phyloP scores from a whole-genome alignment of 108 stramenopile genomes.

The Cyclotella atomus region DNA sequence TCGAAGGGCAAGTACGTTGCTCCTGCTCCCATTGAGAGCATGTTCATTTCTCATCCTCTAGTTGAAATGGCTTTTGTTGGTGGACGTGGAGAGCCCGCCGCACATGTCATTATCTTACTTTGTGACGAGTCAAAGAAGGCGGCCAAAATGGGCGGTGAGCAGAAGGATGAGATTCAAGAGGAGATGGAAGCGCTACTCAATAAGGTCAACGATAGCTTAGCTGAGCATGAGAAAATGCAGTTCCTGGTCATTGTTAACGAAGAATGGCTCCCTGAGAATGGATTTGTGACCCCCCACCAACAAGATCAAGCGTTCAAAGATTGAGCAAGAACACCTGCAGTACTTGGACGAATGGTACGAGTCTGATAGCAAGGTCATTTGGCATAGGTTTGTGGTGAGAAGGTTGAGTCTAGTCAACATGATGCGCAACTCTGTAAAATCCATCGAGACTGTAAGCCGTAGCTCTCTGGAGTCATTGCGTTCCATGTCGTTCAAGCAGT shows the following conservation, averaged over 20 bases:
- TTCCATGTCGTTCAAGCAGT: not conserved
- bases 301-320: constrained; percentile 74
- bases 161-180: constrained; percentile 49
- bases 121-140: constrained; percentile 61
- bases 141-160: constrained; percentile 24
- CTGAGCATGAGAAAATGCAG: constrained; percentile 64
- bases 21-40: constrained; percentile 78
- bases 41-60: constrained; percentile 52
- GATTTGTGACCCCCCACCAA: constrained; percentile 82
- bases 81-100: constrained; percentile 66
- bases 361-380: constrained; percentile 73
- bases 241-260: constrained; percentile 78
- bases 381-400: constrained; percentile 44
- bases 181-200: constrained; percentile 59
- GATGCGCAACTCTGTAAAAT: not conserved
- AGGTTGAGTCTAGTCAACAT: not conserved
- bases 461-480: not conserved
- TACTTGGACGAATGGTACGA: constrained; percentile 73
- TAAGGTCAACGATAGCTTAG: constrained; percentile 58
- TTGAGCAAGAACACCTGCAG: constrained; percentile 64
- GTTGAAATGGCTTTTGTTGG: constrained; percentile 79
- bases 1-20: constrained; percentile 83
- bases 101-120: constrained; percentile 67
- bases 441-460: too few species aligned
- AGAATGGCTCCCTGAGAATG: constrained; percentile 83